Conservation (phyloP, 2,329 filamentous ascomycete species). For the Verruconis gallopava region DNA sequence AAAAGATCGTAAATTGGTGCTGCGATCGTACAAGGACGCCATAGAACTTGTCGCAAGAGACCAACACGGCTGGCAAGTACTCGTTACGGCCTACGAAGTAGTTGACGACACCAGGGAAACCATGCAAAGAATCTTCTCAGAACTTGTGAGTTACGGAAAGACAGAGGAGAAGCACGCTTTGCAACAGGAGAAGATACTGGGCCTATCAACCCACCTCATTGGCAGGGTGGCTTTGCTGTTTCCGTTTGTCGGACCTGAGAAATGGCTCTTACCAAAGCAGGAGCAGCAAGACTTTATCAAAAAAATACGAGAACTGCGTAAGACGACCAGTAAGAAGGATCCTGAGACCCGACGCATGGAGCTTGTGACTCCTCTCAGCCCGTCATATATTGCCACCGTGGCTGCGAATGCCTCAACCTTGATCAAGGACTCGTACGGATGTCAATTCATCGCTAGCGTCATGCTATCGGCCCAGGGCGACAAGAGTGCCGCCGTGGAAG, state of each 20-base stretch:
- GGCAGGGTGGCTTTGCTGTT: slow-evolving; percentile 61
- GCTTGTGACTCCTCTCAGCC: slow-evolving; percentile 59
- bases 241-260: slow-evolving; percentile 54
- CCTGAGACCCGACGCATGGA: slow-evolving; percentile 62
- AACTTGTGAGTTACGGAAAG: slow-evolving; percentile 57
- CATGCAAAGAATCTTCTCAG: slow-evolving; percentile 73
- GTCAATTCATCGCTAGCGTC: slow-evolving; percentile 73
- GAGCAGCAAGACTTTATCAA: slow-evolving; percentile 55
- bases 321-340: slow-evolving; percentile 87
- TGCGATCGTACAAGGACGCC: slow-evolving; percentile 83
- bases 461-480: slow-evolving; percentile 65
- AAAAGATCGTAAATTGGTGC: slow-evolving; percentile 82
- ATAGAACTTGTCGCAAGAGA: slow-evolving; percentile 78
- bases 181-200: slow-evolving; percentile 50
- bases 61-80: slow-evolving; percentile 60
- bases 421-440: slow-evolving; percentile 65
- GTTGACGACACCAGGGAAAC: slow-evolving; percentile 89
- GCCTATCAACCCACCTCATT: slow-evolving; percentile 51
- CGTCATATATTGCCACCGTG: slow-evolving; percentile 62
- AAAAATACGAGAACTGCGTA: slow-evolving; percentile 67
- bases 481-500: slow-evolving; percentile 58
- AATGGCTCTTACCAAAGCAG: slow-evolving; percentile 44
- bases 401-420: slow-evolving; percentile 54
- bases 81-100: slow-evolving; percentile 78
- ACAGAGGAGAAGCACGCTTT: slow-evolving; percentile 28